Evolutionary conservation across 495 filamentous ascomycete genomes (phyloP), one percentile per base, ranked within the genome.

Genomic region (Lasiosphaeria miniovina): DNA sequence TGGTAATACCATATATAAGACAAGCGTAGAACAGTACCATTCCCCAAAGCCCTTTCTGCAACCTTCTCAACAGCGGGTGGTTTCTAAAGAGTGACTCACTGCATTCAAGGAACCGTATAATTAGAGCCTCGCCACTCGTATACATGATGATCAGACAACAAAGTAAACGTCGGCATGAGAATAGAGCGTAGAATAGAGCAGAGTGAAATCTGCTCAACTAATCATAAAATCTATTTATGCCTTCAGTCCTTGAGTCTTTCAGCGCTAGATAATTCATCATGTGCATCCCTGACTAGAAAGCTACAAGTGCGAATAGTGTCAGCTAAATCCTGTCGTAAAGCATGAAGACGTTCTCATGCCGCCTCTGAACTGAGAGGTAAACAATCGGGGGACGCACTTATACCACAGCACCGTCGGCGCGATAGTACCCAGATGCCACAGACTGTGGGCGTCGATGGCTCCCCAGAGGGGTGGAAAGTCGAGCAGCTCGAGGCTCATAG

Each of bases 351-450:
- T 46, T 24, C 24, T 24, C 24, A 24, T 24, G 24, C 2, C 24
- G 24, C 24, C 24, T 24, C 24, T 24, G 43, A 55, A 86, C 38
- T 54, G 34, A 49, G 36, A 65, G 15, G 33, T 0, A 43, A 8
- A 3, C 38, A 60, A 40, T 58, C 85, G 34, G 48, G 24, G 35
- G 34, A 70, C 93, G 83, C 76, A 98, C 94, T 89, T 89, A 71
- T 98, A 98, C 89, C 90, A 98, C 83, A 93, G 85, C 43, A 93
- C 79, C 6, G 92, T 90, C 35, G 94, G 94, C 53, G 83, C 82
- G 50, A 98, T 92, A 2, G 94, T 98, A 41, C 90, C 90, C 59
- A 94, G 70, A 83, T 98, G 94, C 94, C 94, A 98, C 59, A 98
- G 73, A 64, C 90, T 92, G 80, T 98, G 94, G 17, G 94, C 94